Conservation (phyloP, 129 eudicot species). For the Chrysanthemum makinoi region DNA sequence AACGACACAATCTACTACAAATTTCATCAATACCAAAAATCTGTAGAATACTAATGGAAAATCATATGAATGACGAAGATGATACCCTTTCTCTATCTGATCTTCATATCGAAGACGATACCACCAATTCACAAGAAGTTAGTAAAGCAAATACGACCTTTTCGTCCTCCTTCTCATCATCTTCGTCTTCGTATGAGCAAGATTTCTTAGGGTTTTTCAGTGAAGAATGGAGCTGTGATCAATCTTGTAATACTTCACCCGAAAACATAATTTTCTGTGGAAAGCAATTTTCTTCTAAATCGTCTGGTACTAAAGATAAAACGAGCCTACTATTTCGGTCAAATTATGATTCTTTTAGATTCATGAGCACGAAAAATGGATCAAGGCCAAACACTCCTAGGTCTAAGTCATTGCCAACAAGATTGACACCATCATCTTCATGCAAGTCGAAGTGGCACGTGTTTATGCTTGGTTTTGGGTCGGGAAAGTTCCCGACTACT, state of each 20-base stretch:
- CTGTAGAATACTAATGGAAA: neutral
- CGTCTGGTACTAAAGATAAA: neutral
- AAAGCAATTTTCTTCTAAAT: constrained; percentile 3
- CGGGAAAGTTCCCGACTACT: constrained; percentile 30
- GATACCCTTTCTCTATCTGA: constrained; percentile 6
- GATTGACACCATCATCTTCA: constrained; percentile 8
- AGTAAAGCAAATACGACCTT: neutral
- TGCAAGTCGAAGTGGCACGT: constrained; percentile 1
- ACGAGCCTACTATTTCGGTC: constrained; percentile 13
- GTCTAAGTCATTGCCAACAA: neutral
- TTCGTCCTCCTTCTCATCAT: neutral
- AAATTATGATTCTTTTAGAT: constrained; percentile 12
- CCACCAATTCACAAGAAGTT: neutral
- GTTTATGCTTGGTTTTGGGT: constrained; percentile 33
- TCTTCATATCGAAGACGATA: neutral
- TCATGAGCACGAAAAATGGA: neutral
- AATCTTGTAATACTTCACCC: neutral
- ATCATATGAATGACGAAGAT: neutral
- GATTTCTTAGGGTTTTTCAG: constrained; percentile 8
- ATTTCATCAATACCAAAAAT: constrained; percentile 1
- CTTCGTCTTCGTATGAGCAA: constrained; percentile 13
- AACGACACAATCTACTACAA: neutral
- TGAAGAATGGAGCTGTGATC: neutral
- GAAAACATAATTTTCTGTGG: constrained; percentile 18
- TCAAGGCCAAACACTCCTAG: constrained; percentile 1